Percentiles rank a stretch among this genome's conserved stretches.
Conservation (phyloP, 345 rosid species). For the Moringa oleifera region DNA sequence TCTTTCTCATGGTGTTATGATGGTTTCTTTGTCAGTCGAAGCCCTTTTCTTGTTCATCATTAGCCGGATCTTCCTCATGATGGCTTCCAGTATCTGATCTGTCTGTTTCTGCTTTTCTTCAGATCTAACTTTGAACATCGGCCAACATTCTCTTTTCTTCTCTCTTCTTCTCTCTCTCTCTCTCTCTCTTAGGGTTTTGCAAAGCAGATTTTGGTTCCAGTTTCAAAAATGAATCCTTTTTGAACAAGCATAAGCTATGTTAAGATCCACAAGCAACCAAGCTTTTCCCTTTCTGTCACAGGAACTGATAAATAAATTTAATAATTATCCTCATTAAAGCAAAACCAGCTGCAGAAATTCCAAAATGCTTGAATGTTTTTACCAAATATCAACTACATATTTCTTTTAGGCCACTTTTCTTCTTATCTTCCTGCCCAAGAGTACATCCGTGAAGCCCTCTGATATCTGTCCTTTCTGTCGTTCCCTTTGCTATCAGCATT, state of each 20-base stretch:
- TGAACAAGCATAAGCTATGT: background rate
- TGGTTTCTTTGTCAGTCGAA: conserved; percentile 25
- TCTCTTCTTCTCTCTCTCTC: too few species aligned
- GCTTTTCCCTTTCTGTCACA: conserved; percentile 11
- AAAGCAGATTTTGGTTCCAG: conserved; percentile 7
- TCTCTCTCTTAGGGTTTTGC: conserved; percentile 28
- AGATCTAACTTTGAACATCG: conserved; percentile 33
- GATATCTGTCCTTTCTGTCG: too few species aligned
- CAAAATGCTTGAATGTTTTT: too few species aligned
- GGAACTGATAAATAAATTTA: too few species aligned
- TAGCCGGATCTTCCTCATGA: conserved; percentile 27
- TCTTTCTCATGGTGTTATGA: conserved; percentile 29
- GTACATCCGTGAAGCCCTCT: too few species aligned
- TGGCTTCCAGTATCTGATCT: conserved; percentile 36
- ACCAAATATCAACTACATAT: too few species aligned
- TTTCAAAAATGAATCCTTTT: conserved; percentile 5
- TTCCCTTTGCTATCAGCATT: too few species aligned
- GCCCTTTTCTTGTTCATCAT: conserved; percentile 25
- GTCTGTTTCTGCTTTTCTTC: conserved; percentile 36
- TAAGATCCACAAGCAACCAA: conserved; percentile 12
- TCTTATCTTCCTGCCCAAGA: too few species aligned
- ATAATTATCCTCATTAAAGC: background rate
- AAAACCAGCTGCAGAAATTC: too few species aligned
- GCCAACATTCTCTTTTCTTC: conserved; percentile 4
- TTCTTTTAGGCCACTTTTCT: too few species aligned